A percentile compares a stretch with the other conserved stretches of the same genome.
These are phyloP conservation scores for Rhododendron henanense DNA, from an alignment of 148 eudicot genomes.

Conservation along the genomic window DNA sequence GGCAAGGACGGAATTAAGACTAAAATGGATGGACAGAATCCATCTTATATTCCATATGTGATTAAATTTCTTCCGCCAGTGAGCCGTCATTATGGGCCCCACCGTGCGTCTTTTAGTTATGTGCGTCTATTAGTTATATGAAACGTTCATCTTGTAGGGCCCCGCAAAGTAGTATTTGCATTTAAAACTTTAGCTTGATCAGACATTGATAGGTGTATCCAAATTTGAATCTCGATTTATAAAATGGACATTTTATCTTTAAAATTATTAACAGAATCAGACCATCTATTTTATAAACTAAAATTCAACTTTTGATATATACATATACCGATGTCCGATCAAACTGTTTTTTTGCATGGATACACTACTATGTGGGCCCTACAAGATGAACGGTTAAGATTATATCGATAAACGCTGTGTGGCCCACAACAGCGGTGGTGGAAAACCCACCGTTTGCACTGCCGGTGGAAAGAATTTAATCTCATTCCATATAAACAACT, in stretches of 20 bases:
- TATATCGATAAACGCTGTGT: background rate
- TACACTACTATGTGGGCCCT: background rate
- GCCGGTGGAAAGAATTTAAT: background rate
- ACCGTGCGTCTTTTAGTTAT: no score
- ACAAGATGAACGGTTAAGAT: background rate
- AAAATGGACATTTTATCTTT: no score
- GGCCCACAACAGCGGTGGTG: background rate
- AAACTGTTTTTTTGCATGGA: background rate
- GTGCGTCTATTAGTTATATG: background rate
- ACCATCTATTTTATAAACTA: no score
- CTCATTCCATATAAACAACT: slow-evolving; percentile 41
- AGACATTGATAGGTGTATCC: no score
- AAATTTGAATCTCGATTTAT: no score
- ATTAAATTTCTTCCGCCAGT: background rate
- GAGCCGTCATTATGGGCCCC: background rate
- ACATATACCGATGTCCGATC: background rate
- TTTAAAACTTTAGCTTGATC: no score
- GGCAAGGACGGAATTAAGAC: background rate
- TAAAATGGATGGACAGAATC: background rate
- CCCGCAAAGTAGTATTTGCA: background rate
- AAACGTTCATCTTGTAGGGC: background rate
- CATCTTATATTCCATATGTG: background rate
- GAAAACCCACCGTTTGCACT: background rate
- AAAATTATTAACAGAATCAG: no score
- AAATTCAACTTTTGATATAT: no score